A percentile compares a stretch with the other conserved stretches of the same genome.
phyloP scores from a whole-genome alignment of 345 rosid genomes.

The Salix arbutifolia region DNA sequence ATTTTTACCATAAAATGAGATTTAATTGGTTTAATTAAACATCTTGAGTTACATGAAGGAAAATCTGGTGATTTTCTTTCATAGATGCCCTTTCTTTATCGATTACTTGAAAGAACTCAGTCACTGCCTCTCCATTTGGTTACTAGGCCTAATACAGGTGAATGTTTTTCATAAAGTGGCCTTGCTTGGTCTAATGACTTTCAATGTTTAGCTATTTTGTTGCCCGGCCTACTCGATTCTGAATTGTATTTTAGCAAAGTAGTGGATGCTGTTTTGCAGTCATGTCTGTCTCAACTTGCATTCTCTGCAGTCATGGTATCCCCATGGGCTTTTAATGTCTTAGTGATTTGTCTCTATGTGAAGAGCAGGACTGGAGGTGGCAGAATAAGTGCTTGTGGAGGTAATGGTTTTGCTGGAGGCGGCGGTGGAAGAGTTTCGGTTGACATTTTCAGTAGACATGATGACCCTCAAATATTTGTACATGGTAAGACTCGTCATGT shows the following conservation, averaged over 20 bases:
- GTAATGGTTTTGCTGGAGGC: slow-evolving; percentile 94
- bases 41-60: background rate
- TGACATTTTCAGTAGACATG: slow-evolving; percentile 90
- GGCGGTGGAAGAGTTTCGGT: slow-evolving; percentile 99
- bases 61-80: background rate
- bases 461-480: slow-evolving; percentile 77
- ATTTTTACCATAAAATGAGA: background rate
- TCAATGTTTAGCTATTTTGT: background rate
- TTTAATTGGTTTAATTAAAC: background rate
- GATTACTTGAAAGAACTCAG: background rate
- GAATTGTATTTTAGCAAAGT: background rate
- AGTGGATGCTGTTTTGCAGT: background rate
- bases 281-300: background rate
- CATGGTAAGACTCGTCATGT: slow-evolving; percentile 62
- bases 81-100: background rate
- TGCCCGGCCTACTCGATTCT: background rate
- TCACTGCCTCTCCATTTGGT: too few relatives aligned
- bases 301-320: background rate
- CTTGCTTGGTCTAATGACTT: background rate
- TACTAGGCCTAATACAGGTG: background rate
- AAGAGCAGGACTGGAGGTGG: slow-evolving; percentile 96
- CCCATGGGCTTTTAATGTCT: slow-evolving; percentile 7
- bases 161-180: background rate
- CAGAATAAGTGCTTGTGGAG: slow-evolving; percentile 90
- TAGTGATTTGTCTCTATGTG: slow-evolving; percentile 28